Base-by-base conservation (phyloP, 1,284 basidiomycete genomes). In the Sparassis latifolia region DNA sequence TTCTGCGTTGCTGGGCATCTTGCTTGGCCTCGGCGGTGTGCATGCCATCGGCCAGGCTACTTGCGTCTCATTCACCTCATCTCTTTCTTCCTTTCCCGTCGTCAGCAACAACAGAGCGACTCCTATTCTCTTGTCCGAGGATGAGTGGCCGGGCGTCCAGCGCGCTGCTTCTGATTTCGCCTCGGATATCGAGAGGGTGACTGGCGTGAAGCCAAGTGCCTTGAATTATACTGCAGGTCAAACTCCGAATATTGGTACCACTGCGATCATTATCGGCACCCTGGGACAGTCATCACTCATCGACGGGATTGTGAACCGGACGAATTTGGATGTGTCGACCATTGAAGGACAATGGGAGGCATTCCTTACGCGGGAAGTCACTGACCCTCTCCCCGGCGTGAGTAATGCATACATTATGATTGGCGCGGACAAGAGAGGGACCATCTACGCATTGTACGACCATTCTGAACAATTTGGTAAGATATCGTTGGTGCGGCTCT, bases 391-490 rank as follows among this genome's bases (percentile, higher is more conserved):
- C 3, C 76, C 77, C 31, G 82, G 80, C 3, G 68, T 84, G 31
- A 64, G 69, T 33, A 77, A 72, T 50, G 83, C 81, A 28, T 82
- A 85, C 64, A 78, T 87, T 33, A 75, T 88, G 44, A 75, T 81
- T 53, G 84, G 84, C 4, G 70, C 80, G 0, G 84, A 86, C 66
- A 83, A 80, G 64, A 66, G 83, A 43, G 83, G 82, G 31, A 80
- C 83, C 0, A 84, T 87, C 30, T 88, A 73, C 58, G 84, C 76
- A 2, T 58, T 87, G 33, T 88, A 88, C 60, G 82, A 85, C 57
- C 77, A 83, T 49, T 82, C 82, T 7, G 85, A 87, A 62, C 84
- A 88, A 58, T 79, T 85, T 61, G 85, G 84, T 74, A 52, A 51
- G 84, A 84, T 74, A 52, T 10, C 40, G 73, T 66, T 6, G 27